Evolutionary conservation across 352 stramenopile species (phyloP).

Genomic region (Phytophthora palmivora): DNA sequence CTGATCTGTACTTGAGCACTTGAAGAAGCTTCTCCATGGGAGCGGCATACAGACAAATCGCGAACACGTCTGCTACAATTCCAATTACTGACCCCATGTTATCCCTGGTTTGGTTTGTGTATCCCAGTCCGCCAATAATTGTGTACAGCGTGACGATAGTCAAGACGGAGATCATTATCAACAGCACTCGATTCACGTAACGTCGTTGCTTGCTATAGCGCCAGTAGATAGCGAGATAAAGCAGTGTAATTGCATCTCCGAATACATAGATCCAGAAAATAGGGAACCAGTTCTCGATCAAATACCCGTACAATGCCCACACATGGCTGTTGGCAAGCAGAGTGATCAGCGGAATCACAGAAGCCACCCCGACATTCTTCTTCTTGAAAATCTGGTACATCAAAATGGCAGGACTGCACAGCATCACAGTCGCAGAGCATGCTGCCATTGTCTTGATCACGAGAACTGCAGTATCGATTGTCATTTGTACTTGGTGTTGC

Average conservation of each 20-base stretch:
- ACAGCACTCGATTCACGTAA: constrained; percentile 30
- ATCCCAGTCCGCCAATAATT: constrained; percentile 29
- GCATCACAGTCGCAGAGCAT: constrained; percentile 43
- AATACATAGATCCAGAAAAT: constrained; percentile 50
- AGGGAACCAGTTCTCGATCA: constrained; percentile 49
- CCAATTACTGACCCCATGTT: constrained; percentile 31
- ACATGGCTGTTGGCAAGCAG: constrained; percentile 56
- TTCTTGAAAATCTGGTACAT: constrained; percentile 44
- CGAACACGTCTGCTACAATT: constrained; percentile 27
- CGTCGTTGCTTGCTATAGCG: constrained; percentile 31
- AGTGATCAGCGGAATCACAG: constrained; percentile 57
- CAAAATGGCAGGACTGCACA: constrained; percentile 48
- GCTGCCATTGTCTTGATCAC: constrained; percentile 43
- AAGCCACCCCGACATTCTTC: constrained; percentile 48
- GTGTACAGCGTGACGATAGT: constrained; percentile 33
- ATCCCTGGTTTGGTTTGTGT: constrained; percentile 33
- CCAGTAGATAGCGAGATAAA: constrained; percentile 42
- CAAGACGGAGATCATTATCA: constrained; percentile 24
- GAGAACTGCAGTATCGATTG: constrained; percentile 17
- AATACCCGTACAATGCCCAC: constrained; percentile 44
- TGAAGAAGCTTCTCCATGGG: constrained; percentile 38
- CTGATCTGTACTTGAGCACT: constrained; percentile 34
- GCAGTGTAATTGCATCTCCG: constrained; percentile 33
- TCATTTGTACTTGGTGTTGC: constrained; percentile 19
- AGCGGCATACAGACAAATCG: constrained; percentile 33